These are phyloP conservation scores for Emmonsia crescens DNA, from an alignment of 2,329 filamentous ascomycete species.

Conservation along the genomic window DNA sequence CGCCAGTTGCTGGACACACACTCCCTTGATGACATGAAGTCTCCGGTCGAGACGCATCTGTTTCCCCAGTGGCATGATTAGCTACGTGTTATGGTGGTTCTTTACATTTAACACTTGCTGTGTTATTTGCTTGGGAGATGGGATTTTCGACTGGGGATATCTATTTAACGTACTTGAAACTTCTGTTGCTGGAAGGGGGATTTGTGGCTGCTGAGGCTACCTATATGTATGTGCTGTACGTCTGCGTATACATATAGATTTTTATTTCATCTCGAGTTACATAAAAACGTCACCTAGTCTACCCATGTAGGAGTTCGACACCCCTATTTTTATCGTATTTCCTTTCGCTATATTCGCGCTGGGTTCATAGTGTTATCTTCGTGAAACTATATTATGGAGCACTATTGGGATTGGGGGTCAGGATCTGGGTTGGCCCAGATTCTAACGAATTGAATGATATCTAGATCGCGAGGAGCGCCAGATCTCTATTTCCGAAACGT, in stretches of 20 bases:
- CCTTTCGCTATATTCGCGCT: neutral
- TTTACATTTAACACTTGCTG: neutral
- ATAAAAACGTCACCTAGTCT: neutral
- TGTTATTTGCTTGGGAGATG: neutral
- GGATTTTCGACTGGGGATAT: too few relatives aligned
- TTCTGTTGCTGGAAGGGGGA: too few relatives aligned
- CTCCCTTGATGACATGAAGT: neutral
- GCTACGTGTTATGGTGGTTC: neutral
- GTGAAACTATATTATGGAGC: neutral
- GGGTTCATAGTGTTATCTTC: neutral
- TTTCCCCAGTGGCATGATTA: neutral
- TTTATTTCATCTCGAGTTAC: neutral
- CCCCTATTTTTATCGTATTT: neutral
- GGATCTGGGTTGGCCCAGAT: too few relatives aligned
- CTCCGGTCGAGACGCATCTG: neutral
- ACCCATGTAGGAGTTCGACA: neutral
- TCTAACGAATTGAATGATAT: neutral
- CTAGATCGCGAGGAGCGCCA: neutral
- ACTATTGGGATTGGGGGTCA: neutral
- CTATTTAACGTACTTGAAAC: too few relatives aligned
- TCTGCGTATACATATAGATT: neutral
- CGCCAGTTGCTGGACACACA: neutral
- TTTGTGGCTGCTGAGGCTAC: too few relatives aligned
- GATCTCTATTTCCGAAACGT: neutral
- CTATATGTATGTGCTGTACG: too few relatives aligned